Evolutionary conservation across 2,329 filamentous ascomycete genomes (phyloP).

Genomic region (Coniochaeta pulveracea): DNA sequence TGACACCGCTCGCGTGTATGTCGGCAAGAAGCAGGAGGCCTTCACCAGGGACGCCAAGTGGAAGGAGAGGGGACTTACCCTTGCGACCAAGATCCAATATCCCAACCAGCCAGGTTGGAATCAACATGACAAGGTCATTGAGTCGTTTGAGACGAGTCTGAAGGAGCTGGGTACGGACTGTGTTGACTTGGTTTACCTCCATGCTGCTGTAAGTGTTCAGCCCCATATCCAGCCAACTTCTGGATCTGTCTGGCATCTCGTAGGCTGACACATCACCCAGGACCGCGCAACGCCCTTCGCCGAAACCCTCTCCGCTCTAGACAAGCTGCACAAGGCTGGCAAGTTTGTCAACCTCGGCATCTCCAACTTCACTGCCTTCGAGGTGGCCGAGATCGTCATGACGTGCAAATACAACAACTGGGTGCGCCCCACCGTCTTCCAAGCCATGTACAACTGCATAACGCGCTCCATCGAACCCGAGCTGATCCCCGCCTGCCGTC

Average conservation of each 20-base stretch:
- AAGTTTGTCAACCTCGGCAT: slow-evolving; percentile 63
- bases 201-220: slow-evolving; percentile 39
- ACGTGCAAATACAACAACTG: slow-evolving; percentile 56
- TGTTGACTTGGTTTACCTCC: slow-evolving; percentile 64
- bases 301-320: slow-evolving; percentile 55
- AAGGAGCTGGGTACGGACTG: slow-evolving; percentile 61
- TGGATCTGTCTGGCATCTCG: neutral
- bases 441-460: slow-evolving; percentile 59
- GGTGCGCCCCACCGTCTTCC: slow-evolving; percentile 62
- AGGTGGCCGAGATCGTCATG: slow-evolving; percentile 64
- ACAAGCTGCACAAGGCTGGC: slow-evolving; percentile 58
- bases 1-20: slow-evolving; percentile 60
- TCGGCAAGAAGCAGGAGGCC: slow-evolving; percentile 57
- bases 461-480: slow-evolving; percentile 45
- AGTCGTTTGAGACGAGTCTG: slow-evolving; percentile 55
- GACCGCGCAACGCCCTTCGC: slow-evolving; percentile 50
- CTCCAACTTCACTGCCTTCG: slow-evolving; percentile 64
- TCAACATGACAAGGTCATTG: slow-evolving; percentile 49
- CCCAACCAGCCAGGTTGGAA: slow-evolving; percentile 49
- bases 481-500: slow-evolving; percentile 50
- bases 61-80: slow-evolving; percentile 55
- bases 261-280: slow-evolving; percentile 4
- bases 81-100: slow-evolving; percentile 59
- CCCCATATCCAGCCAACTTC: neutral
- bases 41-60: slow-evolving; percentile 56